Evolutionary conservation across 306 rosid species (phyloP), one percentile per base, ranked within the genome.

Genomic region (Pyrus pyrifolia): DNA sequence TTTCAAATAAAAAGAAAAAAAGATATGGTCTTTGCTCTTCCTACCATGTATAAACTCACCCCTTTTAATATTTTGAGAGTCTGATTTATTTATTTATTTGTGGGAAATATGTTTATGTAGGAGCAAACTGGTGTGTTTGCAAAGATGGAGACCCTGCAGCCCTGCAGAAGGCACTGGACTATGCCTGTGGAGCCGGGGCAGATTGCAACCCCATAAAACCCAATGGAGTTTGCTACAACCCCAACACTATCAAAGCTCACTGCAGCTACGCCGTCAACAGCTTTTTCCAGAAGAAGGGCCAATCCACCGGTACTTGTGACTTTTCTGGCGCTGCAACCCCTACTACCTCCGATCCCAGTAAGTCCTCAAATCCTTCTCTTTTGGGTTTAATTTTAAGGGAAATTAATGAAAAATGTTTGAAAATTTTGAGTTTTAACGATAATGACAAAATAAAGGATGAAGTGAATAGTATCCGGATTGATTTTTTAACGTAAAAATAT

Each of bases 101-200:
- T 51, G 55, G 21, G 55, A 5, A 51, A 67, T 66, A 3, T 30
- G 10, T 72, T 27, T 64, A 72, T 13, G 11, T 38, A 92, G 97
- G 86, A 83, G 97, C 90, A 0, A 80, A 23, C 5, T 93, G 95
- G 96, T 93, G 98, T 69, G 88, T 91, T 4, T 93, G 98, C 90
- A 93, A 88, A 70, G 89, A 79, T 6, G 98, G 95, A 33, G 58
- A 88, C 14, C 96, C 91, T 21, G 4, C 82, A 4, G 31, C 76
- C 10, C 81, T 91, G 5, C 98, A 93, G 76, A 93, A 86, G 71
- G 78, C 98, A 0, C 27, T 93, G 59, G 98, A 93, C 84, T 93
- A 85, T 64, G 98, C 98, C 10, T 93, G 98, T 81, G 98, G 98
- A 76, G 91, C 94, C 30, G 98, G 98, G 7, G 98, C 95, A 69